Evolutionary conservation across 1,284 basidiomycete genomes (phyloP), one percentile per base, ranked within the genome.

Genomic region (Austroboletus niveus): DNA sequence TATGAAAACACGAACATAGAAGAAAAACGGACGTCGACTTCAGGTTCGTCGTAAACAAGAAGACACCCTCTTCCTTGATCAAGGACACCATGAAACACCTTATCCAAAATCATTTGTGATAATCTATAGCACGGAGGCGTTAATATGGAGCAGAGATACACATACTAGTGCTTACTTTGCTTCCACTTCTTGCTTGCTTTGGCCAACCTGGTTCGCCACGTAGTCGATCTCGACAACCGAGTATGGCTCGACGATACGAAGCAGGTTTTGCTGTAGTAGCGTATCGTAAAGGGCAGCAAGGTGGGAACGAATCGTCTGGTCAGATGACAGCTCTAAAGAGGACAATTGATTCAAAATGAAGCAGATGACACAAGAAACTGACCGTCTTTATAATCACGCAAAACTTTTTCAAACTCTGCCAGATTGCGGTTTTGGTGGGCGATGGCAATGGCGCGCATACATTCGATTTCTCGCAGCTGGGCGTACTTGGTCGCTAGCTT

Each of bases 101-200:
- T 95, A 72, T 99, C 96, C 40, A 99, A 75, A 57, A 99, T 98
- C 96, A 99, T 98, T 69, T 98, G 96, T 45, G 91, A 94, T 47
- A 99, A 72, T 67, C 92, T 94, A 36, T 8, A 7, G 8, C 15
- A 35, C 8, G 22, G 48, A 57, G 51, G 20, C 12, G 46, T 56
- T 42, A 58, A 42, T 52, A 17, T 3, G 39, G 48, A 45, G 11
- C 39, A 24, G 46, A 22, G 24, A 34, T 8, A 22, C 24, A 24
- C 1, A 6, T 14, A 5, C 8, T 12, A 42, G 32, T 3, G 75
- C 87, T 59, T 57, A 94, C 93, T 98, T 99, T 22, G 87, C 82
- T 73, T 99, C 97, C 7, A 99, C 94, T n/a, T 87, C 88, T 63
- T 93, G 87, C 40, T 92, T 75, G 12, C 90, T 91, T 72, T 98